Evolutionary conservation across 495 filamentous ascomycete genomes (phyloP), one percentile per base, ranked within the genome.

Genomic region (Trichodelitschia bisporula): DNA sequence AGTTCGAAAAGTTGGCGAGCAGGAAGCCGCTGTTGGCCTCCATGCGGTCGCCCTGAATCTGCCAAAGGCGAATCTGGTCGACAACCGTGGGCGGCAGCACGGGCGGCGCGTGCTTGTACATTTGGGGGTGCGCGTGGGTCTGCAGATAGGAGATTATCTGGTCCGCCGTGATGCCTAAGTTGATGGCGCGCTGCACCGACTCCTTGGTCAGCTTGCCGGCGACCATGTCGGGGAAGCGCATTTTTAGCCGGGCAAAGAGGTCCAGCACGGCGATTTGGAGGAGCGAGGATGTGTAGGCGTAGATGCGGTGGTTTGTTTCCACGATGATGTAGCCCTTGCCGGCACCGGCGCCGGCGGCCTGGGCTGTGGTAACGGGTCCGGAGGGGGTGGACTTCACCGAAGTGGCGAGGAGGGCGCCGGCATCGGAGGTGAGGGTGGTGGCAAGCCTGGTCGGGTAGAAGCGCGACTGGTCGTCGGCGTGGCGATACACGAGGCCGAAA

Each of bases 221-320:
- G 20, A 93, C 73, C 46, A 97, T 69, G 51, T 89, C 86, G 0
- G 78, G 76, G 49, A 84, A 92, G 35, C 84, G 80, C 47, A 74
- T 73, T 34, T 67, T 69, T 28, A 97, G 69, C 12, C 70, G 68
- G 18, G 69, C 62, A 54, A 97, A 97, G 36, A 97, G 71, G 19
- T 70, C 66, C n/a, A 97, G 68, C 29, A 97, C 75, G 31, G 79
- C 77, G 39, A 93, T 95, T 48, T 90, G 82, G 0, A 97, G 63
- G 0, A 78, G 77, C 0, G 80, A 92, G 15, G 68, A 69, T 4
- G 89, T 93, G 55, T 95, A 97, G 18, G 86, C 86, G 54, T 97
- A 97, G 39, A 97, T 52, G 17, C 86, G 77, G 55, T 93, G 93
- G 55, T 97, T 97, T n/a, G 86, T 97, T 59, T 97, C 86, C 40